Evolutionary conservation across 2,329 filamentous ascomycete genomes (phyloP).

Genomic region (Pseudomassariella vexata): DNA sequence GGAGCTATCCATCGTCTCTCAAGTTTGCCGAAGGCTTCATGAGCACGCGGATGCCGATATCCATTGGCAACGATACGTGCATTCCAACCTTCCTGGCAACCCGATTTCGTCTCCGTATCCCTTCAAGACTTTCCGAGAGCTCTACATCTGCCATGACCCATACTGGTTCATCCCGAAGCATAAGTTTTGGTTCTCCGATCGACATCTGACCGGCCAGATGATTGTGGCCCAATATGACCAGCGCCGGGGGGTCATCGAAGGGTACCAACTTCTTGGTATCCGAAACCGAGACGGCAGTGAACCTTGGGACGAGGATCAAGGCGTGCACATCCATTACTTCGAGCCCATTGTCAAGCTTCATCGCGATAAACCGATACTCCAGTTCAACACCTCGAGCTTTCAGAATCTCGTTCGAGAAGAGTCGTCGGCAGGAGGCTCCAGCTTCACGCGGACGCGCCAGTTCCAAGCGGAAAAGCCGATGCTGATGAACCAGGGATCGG

Average conservation of each 20-base stretch:
- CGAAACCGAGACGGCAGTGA: slow-evolving; percentile 48
- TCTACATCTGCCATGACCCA: slow-evolving; percentile 70
- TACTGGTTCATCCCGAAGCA: slow-evolving; percentile 79
- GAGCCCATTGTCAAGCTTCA: slow-evolving; percentile 65
- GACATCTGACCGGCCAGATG: slow-evolving; percentile 65
- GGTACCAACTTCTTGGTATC: slow-evolving; percentile 67
- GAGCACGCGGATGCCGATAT: slow-evolving; percentile 58
- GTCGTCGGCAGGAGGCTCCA: slow-evolving; percentile 8
- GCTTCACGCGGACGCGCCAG: slow-evolving; percentile 31
- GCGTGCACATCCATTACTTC: slow-evolving; percentile 68
- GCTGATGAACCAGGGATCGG: slow-evolving; percentile 35
- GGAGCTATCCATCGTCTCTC: slow-evolving; percentile 56
- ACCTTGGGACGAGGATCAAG: slow-evolving; percentile 58
- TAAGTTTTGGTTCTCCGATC: slow-evolving; percentile 83
- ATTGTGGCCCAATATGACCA: slow-evolving; percentile 74
- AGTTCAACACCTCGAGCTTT: slow-evolving; percentile 35
- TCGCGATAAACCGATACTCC: slow-evolving; percentile 65
- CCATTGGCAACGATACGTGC: slow-evolving; percentile 67
- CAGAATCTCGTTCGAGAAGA: slow-evolving; percentile 15
- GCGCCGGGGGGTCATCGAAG: slow-evolving; percentile 69
- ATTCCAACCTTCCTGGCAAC: slow-evolving; percentile 57
- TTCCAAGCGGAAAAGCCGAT: slow-evolving; percentile 50
- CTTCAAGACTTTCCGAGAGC: slow-evolving; percentile 58
- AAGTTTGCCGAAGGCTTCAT: slow-evolving; percentile 57
- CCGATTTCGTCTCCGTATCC: slow-evolving; percentile 49